phyloP scores from a whole-genome alignment of 352 stramenopile species.

The Phytophthora hybrid region DNA sequence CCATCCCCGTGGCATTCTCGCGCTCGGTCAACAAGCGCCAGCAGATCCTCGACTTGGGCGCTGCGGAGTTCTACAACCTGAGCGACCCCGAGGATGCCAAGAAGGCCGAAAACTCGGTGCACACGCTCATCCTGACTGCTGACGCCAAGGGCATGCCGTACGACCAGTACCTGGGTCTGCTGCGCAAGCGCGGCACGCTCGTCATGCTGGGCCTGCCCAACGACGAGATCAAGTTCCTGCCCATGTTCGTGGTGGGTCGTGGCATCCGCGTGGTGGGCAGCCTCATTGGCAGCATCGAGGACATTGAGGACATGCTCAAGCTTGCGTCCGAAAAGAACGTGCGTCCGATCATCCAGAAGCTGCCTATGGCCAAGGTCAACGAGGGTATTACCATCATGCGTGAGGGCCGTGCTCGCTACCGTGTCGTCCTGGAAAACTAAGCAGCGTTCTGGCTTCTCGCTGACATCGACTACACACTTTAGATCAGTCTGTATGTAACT shows the following conservation, averaged over 20 bases:
- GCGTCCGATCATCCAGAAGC: slow-evolving; percentile 53
- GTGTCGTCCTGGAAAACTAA: slow-evolving; percentile 54
- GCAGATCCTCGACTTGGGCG: slow-evolving; percentile 83
- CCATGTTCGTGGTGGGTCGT: slow-evolving; percentile 61
- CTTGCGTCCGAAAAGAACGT: slow-evolving; percentile 81
- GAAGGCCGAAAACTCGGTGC: slow-evolving; percentile 47
- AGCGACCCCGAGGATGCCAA: slow-evolving; percentile 52
- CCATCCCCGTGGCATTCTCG: slow-evolving; percentile 68
- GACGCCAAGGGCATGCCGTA: slow-evolving; percentile 63
- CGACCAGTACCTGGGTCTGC: slow-evolving; percentile 59
- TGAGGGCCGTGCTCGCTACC: slow-evolving; percentile 54
- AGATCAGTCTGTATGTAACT: too few relatives aligned
- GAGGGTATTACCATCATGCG: slow-evolving; percentile 49
- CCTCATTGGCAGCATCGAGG: slow-evolving; percentile 81
- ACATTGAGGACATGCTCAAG: slow-evolving; percentile 89
- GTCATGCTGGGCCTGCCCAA: slow-evolving; percentile 77
- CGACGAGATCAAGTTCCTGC: slow-evolving; percentile 65
- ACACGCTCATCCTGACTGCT: slow-evolving; percentile 83
- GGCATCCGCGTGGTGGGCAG: slow-evolving; percentile 70
- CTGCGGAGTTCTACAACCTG: slow-evolving; percentile 61
- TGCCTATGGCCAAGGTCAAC: slow-evolving; percentile 58
- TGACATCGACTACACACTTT: too few relatives aligned
- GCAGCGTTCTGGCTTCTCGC: too few relatives aligned
- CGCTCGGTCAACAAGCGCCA: slow-evolving; percentile 66
- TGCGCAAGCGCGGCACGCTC: slow-evolving; percentile 69